Conservation (phyloP, 2,329 filamentous ascomycete species). For the Chaetomium olivaceum region DNA sequence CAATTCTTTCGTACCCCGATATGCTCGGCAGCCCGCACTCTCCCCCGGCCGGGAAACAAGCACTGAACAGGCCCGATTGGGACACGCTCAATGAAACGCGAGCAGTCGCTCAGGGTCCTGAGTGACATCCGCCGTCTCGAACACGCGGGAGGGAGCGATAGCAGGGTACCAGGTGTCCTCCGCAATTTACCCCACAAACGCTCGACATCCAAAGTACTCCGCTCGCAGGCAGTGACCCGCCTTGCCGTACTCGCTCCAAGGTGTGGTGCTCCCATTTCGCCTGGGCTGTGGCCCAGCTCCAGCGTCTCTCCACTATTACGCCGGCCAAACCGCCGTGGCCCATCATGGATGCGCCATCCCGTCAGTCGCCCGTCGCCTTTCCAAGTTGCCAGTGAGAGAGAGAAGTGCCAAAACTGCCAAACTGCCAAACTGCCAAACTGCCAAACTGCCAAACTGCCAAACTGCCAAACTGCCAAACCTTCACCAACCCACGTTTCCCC, state of each 20-base stretch:
- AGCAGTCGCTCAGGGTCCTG: conserved; percentile 20
- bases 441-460: too few relatives aligned
- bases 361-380: neutral
- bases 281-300: conserved; percentile 35
- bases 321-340: conserved; percentile 57
- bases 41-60: conserved; percentile 22
- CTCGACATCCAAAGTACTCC: conserved; percentile 16
- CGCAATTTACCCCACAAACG: conserved; percentile 8
- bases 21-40: conserved; percentile 14
- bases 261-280: conserved; percentile 21
- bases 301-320: conserved; percentile 55
- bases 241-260: conserved; percentile 20
- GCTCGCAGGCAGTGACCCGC: conserved; percentile 15
- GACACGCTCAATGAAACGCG: conserved; percentile 31
- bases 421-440: too few relatives aligned
- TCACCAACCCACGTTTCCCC: conserved; percentile 25
- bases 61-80: conserved; percentile 36
- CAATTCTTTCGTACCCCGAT: neutral
- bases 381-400: neutral
- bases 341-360: conserved; percentile 42
- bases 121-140: neutral
- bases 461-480: conserved; percentile 6
- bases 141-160: conserved; percentile 22
- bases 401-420: neutral
- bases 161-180: conserved; percentile 21